A percentile compares a stretch with the other conserved stretches of the same genome.
Evolutionary conservation across 768 basidiomycete species (phyloP).

Genomic region (Boletus vermiculosoides): DNA sequence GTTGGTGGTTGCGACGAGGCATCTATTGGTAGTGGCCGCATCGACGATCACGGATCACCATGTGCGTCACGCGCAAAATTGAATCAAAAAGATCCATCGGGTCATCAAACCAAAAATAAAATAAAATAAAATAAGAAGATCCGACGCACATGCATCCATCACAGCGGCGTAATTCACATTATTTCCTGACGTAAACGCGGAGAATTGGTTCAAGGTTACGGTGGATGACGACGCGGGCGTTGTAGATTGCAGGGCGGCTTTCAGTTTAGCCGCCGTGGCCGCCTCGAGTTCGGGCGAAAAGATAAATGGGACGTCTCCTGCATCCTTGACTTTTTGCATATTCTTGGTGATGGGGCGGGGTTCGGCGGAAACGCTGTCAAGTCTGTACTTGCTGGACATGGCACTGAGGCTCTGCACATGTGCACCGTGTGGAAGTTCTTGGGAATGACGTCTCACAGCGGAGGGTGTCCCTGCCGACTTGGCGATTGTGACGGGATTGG

Average conservation of each 20-base stretch:
- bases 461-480: constrained; percentile 7
- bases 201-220: constrained; percentile 6
- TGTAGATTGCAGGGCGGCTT: constrained; percentile 25
- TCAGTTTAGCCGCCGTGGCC: constrained; percentile 28
- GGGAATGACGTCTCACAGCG: constrained; percentile 17
- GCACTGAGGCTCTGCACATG: constrained; percentile 22
- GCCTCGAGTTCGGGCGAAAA: constrained; percentile 33
- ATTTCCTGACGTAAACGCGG: constrained; percentile 23
- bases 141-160: constrained; percentile 29
- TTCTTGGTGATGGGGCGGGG: constrained; percentile 12
- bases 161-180: constrained; percentile 14
- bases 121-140: constrained; percentile 9
- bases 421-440: constrained; percentile 20
- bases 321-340: constrained; percentile 27
- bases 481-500: background rate
- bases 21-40: constrained; percentile 2
- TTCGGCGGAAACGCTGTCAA: constrained; percentile 17
- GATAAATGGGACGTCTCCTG: constrained; percentile 32
- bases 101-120: constrained; percentile 2
- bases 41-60: constrained; percentile 9
- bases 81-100: background rate
- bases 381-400: constrained; percentile 27
- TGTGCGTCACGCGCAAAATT: background rate
- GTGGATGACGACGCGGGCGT: constrained; percentile 4
- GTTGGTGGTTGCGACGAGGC: constrained; percentile 4